Evolutionary conservation across 2,329 filamentous ascomycete genomes (phyloP).

Genomic region (Ophiocordyceps camponoti-floridani): DNA sequence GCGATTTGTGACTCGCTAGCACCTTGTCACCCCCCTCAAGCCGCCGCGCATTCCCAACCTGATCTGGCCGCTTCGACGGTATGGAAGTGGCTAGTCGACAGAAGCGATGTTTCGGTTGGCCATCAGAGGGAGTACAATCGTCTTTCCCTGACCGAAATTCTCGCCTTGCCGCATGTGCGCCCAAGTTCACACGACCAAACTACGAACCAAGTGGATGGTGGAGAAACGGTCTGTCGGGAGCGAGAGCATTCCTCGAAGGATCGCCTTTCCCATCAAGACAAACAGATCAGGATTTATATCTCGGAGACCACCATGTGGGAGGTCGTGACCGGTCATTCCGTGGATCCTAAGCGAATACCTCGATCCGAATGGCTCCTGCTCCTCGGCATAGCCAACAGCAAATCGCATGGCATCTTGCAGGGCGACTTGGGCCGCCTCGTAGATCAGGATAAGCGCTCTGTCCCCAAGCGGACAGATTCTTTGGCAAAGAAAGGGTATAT

Average conservation of each 20-base stretch:
- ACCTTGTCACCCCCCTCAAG: slow-evolving; percentile 4
- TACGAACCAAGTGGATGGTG: not conserved
- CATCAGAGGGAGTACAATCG: slow-evolving; percentile 13
- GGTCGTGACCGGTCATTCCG: slow-evolving; percentile 37
- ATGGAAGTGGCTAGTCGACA: slow-evolving; percentile 17
- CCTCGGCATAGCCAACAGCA: slow-evolving; percentile 36
- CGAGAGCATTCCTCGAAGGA: not conserved
- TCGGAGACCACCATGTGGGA: slow-evolving; percentile 41
- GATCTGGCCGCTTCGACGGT: slow-evolving; percentile 13
- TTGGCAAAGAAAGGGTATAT: slow-evolving; percentile 43
- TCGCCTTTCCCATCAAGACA: not conserved
- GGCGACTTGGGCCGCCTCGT: slow-evolving; percentile 39
- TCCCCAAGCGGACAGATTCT: slow-evolving; percentile 41
- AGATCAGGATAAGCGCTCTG: slow-evolving; percentile 44
- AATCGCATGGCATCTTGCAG: slow-evolving; percentile 38
- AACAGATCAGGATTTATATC: slow-evolving; percentile 20
- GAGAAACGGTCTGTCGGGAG: not conserved
- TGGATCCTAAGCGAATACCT: slow-evolving; percentile 39
- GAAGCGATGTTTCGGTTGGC: slow-evolving; percentile 18
- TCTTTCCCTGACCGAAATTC: slow-evolving; percentile 19
- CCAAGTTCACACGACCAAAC: not conserved
- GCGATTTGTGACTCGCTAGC: slow-evolving; percentile 11
- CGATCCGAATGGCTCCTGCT: slow-evolving; percentile 41
- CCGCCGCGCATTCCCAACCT: slow-evolving; percentile 4
- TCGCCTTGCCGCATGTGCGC: slow-evolving; percentile 6